Evolutionary conservation across 371 early-diverging fungal species (phyloP), one percentile per base, ranked within the genome.

Genomic region (Cokeromyces recurvatus): DNA sequence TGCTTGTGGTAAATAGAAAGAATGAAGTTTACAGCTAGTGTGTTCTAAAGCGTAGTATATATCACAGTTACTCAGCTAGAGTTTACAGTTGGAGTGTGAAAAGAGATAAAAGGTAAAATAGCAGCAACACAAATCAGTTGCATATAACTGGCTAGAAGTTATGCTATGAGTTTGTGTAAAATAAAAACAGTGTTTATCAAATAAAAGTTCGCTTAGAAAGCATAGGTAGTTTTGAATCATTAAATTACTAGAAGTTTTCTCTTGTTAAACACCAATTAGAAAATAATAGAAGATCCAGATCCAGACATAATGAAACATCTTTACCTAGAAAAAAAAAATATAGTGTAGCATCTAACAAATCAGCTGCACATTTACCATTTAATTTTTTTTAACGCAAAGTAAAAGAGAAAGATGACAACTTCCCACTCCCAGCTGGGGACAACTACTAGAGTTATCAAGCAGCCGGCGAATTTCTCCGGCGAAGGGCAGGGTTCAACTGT

Each of bases 291-390:
- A 44, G 20, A 44, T 44, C 23, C 44, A 44, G 23, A 34, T 34
- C 44, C 34, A 44, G 35, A 34, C 35, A 22, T 44, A 44, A 44
- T 44, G 23, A 44, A 44, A 44, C 34, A 44, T 34, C 23, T 44
- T 44, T 34, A 44, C 44, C 44, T 44, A 44, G 23, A 44, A 22
- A 44, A 44, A 44, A 22, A 44, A 44, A n/a, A n/a, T n/a, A n/a
- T n/a, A n/a, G n/a, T n/a, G n/a, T n/a, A n/a, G n/a, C n/a, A n/a
- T n/a, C n/a, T n/a, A n/a, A n/a, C n/a, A n/a, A n/a, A n/a, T n/a
- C n/a, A n/a, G n/a, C n/a, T n/a, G n/a, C n/a, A n/a, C n/a, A n/a
- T n/a, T n/a, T n/a, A n/a, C n/a, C n/a, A n/a, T n/a, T n/a, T n/a
- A n/a, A n/a, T n/a, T n/a, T n/a, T n/a, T n/a, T n/a, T n/a, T n/a